Conservation (phyloP, 148 eudicot species). For the Cornus suecica region DNA sequence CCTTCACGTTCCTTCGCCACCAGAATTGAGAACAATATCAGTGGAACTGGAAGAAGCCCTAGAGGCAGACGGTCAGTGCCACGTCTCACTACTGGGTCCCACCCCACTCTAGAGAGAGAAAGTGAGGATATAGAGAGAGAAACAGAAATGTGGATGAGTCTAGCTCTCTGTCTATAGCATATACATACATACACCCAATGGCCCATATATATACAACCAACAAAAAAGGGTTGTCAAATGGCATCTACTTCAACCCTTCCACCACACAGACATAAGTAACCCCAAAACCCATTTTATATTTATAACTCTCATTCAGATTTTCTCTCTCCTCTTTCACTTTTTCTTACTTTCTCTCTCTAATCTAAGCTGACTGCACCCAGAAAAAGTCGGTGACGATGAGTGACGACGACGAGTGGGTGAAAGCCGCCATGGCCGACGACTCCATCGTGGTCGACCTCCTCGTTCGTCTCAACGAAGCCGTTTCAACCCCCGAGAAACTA, state of each 20-base stretch:
- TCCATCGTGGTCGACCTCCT: slow-evolving; percentile 39
- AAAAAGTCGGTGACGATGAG: slow-evolving; percentile 6
- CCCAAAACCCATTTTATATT: not conserved
- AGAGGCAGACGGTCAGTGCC: not conserved
- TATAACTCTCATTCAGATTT: slow-evolving; percentile 25
- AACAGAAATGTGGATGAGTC: not conserved
- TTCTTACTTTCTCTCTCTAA: slow-evolving; percentile 11
- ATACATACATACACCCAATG: too few species aligned
- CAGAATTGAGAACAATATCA: not conserved
- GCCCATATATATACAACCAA: not conserved
- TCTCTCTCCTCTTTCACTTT: slow-evolving; percentile 11
- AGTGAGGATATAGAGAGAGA: not conserved
- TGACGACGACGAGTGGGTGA: slow-evolving; percentile 37
- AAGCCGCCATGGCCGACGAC: slow-evolving; percentile 37
- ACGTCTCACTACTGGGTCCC: not conserved
- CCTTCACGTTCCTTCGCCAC: not conserved
- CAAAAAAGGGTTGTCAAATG: not conserved
- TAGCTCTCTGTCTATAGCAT: too few species aligned
- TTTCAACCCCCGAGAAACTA: not conserved
- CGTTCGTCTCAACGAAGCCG: slow-evolving; percentile 15
- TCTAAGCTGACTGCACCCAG: not conserved
- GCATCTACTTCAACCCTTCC: not conserved
- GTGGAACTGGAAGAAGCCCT: not conserved
- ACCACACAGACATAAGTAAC: not conserved
- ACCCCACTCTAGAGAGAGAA: not conserved